Evolutionary conservation across 2,329 filamentous ascomycete genomes (phyloP).

Genomic region (Aspergillus ochraceoroseus): DNA sequence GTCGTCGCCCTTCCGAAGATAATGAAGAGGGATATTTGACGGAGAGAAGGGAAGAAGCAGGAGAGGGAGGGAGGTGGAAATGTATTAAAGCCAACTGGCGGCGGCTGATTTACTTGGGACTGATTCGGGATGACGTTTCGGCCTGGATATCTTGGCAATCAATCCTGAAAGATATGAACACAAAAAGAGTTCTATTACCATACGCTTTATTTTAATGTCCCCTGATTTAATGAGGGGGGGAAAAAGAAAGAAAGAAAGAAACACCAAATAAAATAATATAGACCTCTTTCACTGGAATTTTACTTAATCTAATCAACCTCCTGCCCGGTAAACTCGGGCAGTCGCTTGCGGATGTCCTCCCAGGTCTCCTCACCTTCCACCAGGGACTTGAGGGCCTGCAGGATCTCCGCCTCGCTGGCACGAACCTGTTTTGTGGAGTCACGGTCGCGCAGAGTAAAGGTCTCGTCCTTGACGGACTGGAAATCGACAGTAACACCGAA

Average conservation of each 20-base stretch:
- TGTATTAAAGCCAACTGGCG: constrained; percentile 18
- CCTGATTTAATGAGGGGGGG: not conserved
- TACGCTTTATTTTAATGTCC: not conserved
- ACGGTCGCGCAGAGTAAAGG: constrained; percentile 81
- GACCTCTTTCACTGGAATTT: not conserved
- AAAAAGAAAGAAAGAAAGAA: not conserved
- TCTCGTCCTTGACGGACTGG: constrained; percentile 83
- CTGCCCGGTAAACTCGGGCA: constrained; percentile 82
- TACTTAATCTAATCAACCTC: constrained; percentile 45
- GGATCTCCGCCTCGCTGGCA: constrained; percentile 71
- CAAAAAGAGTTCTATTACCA: not conserved
- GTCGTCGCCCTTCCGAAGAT: constrained; percentile 4
- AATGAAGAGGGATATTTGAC: constrained; percentile 8
- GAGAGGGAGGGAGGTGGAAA: not conserved
- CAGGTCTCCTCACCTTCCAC: constrained; percentile 61
- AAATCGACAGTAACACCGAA: constrained; percentile 94
- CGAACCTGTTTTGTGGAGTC: constrained; percentile 90
- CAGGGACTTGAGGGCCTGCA: constrained; percentile 64
- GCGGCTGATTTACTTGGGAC: constrained; percentile 4
- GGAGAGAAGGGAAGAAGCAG: constrained; percentile 1
- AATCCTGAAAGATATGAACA: not conserved
- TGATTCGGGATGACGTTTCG: constrained; percentile 16
- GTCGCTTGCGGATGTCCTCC: constrained; percentile 66
- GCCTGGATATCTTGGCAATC: constrained; percentile 32
- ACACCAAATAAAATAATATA: not conserved